Evolutionary conservation across 2,329 filamentous ascomycete genomes (phyloP).

Genomic region (Botrytis pseudocinerea): DNA sequence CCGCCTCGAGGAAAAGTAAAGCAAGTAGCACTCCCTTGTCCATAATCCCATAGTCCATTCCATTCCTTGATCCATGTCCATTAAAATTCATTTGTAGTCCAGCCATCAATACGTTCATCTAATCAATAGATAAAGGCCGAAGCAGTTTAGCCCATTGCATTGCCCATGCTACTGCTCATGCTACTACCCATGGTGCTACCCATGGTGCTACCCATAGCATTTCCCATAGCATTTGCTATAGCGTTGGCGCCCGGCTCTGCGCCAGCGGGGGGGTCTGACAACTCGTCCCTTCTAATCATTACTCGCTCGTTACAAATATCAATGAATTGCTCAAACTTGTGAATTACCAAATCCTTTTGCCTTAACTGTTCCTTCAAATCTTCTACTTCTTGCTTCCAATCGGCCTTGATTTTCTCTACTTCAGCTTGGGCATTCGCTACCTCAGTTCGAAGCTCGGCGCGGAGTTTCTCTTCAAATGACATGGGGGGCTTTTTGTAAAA

Average conservation of each 20-base stretch:
- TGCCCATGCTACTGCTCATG: constrained; percentile 20
- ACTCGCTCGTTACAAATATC: constrained; percentile 68
- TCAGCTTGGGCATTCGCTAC: constrained; percentile 60
- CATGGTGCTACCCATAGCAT: constrained; percentile 23
- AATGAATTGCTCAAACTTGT: constrained; percentile 68
- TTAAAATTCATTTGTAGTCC: neutral
- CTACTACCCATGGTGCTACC: constrained; percentile 14
- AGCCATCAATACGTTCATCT: neutral
- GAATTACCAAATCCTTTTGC: constrained; percentile 62
- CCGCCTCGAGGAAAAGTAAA: neutral
- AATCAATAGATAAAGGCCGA: neutral
- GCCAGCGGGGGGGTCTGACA: constrained; percentile 40
- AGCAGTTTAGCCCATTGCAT: neutral
- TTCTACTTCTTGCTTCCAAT: constrained; percentile 58
- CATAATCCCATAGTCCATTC: neutral
- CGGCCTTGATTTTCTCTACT: constrained; percentile 56
- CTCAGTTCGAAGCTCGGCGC: constrained; percentile 61
- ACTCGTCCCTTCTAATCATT: constrained; percentile 60
- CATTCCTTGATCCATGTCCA: neutral
- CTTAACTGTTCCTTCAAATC: constrained; percentile 59
- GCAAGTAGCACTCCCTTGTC: neutral
- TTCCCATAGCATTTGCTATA: constrained; percentile 26
- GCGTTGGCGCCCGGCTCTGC: constrained; percentile 31
- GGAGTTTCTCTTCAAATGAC: constrained; percentile 63
- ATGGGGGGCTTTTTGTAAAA: constrained; percentile 67